Conservation (phyloP, 352 stramenopile species). For the Phytophthora foliorum region DNA sequence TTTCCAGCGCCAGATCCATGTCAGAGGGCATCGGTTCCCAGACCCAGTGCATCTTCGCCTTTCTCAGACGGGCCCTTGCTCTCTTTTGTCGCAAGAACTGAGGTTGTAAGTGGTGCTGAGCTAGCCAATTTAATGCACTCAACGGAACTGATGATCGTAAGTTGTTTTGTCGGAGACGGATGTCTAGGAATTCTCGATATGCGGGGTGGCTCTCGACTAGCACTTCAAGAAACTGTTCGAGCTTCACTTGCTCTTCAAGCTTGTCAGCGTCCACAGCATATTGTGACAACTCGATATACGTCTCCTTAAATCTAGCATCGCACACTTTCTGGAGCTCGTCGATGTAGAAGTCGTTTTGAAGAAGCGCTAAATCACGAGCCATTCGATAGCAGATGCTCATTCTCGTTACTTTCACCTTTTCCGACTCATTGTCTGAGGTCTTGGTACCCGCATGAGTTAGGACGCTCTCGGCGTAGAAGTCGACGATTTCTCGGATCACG, state of each 20-base stretch:
- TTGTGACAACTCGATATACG: conserved; percentile 3
- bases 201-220: conserved; percentile 32
- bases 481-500: conserved; percentile 24
- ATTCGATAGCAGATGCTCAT: conserved; percentile 48
- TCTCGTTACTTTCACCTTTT: conserved; percentile 12
- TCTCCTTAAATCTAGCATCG: conserved; percentile 12
- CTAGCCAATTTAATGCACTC: conserved; percentile 27
- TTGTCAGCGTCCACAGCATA: neutral
- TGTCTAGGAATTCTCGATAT: conserved; percentile 20
- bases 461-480: conserved; percentile 25
- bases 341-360: conserved; percentile 69
- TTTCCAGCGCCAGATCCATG: conserved; percentile 42
- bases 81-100: conserved; percentile 9
- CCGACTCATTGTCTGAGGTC: neutral
- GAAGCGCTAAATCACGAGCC: conserved; percentile 59
- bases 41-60: conserved; percentile 32
- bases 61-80: conserved; percentile 4
- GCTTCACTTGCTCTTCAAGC: conserved; percentile 22
- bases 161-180: neutral
- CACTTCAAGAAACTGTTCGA: conserved; percentile 40
- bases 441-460: neutral
- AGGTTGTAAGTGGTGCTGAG: conserved; percentile 26
- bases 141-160: neutral
- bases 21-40: conserved; percentile 35
- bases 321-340: conserved; percentile 51